phyloP scores from a whole-genome alignment of 768 basidiomycete genomes.

The Tylopilus rubrobrunneus region DNA sequence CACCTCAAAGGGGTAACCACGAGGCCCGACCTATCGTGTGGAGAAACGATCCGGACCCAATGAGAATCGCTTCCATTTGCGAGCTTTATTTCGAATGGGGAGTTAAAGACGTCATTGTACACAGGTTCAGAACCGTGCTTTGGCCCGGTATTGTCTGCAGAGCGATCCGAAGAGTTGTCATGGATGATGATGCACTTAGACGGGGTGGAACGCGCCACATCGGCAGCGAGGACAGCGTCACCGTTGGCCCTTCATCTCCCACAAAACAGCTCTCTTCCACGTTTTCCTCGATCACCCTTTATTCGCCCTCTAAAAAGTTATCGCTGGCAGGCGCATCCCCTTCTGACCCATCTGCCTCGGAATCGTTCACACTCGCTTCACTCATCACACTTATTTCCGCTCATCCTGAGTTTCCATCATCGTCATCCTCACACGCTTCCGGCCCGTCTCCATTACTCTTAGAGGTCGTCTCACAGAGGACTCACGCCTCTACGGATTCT shows the following conservation, averaged over 20 bases:
- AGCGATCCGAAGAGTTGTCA: conserved; percentile 59
- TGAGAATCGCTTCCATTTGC: conserved; percentile 71
- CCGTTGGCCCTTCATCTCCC: conserved; percentile 8
- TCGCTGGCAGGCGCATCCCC: not conserved
- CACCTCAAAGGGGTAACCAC: conserved; percentile 32
- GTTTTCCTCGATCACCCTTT: conserved; percentile 14
- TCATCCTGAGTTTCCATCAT: conserved; percentile 2
- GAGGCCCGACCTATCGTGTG: conserved; percentile 39
- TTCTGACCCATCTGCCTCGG: conserved; percentile 2
- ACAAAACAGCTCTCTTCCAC: conserved; percentile 12
- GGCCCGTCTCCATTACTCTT: conserved; percentile 45
- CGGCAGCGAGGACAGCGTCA: not conserved
- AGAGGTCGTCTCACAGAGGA: conserved; percentile 62
- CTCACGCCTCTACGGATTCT: conserved; percentile 67
- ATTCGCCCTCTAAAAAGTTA: conserved; percentile 16
- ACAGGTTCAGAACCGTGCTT: conserved; percentile 77
- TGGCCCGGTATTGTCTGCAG: conserved; percentile 75
- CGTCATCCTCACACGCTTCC: conserved; percentile 26
- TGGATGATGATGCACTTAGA: conserved; percentile 42
- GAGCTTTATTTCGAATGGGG: conserved; percentile 95
- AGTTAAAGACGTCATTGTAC: conserved; percentile 73
- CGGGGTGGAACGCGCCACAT: not conserved
- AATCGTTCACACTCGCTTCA: conserved; percentile 13
- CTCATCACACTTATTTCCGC: conserved; percentile 11
- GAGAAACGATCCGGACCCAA: conserved; percentile 61